A percentile compares a stretch with the other conserved stretches of the same genome.
Conservation (phyloP, 345 rosid species). For the Camelina neglecta region DNA sequence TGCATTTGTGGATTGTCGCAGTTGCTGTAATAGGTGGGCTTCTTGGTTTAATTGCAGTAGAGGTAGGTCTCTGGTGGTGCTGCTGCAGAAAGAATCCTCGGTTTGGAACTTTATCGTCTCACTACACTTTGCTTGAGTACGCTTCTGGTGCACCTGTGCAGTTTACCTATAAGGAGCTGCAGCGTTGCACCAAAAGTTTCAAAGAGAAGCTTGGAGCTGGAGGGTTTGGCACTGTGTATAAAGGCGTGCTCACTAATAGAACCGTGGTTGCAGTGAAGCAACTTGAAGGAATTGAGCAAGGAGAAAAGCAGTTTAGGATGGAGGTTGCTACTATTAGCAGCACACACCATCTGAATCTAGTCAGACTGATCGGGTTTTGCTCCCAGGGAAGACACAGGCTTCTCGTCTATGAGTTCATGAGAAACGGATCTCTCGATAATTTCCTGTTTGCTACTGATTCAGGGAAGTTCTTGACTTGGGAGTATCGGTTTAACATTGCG, state of each 20-base stretch:
- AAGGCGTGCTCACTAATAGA: conserved; percentile 56
- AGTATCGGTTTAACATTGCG: conserved; percentile 58
- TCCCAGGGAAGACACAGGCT: conserved; percentile 64
- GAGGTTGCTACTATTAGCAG: conserved; percentile 74
- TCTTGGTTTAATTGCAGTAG: conserved; percentile 46
- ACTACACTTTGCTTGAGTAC: conserved; percentile 59
- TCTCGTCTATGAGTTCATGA: conserved; percentile 71
- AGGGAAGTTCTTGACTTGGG: conserved; percentile 56
- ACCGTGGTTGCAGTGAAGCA: conserved; percentile 63
- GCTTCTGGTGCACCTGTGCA: conserved; percentile 66
- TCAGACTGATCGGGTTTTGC: conserved; percentile 69
- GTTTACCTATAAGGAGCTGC: conserved; percentile 63
- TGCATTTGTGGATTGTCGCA: conserved; percentile 48
- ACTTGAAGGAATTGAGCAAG: conserved; percentile 65
- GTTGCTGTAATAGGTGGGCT: conserved; percentile 44
- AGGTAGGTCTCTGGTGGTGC: conserved; percentile 60
- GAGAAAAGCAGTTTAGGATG: conserved; percentile 70
- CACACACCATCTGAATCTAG: conserved; percentile 71
- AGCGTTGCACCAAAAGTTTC: conserved; percentile 56
- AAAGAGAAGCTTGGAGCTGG: conserved; percentile 64
- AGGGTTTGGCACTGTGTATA: conserved; percentile 69
- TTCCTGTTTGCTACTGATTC: conserved; percentile 50
- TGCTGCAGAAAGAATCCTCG: conserved; percentile 49
- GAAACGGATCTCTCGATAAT: conserved; percentile 66
- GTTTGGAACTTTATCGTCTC: conserved; percentile 51